These are phyloP conservation scores for Corymbia citriodora DNA, from an alignment of 441 rosid genomes.

Conservation along the genomic window DNA sequence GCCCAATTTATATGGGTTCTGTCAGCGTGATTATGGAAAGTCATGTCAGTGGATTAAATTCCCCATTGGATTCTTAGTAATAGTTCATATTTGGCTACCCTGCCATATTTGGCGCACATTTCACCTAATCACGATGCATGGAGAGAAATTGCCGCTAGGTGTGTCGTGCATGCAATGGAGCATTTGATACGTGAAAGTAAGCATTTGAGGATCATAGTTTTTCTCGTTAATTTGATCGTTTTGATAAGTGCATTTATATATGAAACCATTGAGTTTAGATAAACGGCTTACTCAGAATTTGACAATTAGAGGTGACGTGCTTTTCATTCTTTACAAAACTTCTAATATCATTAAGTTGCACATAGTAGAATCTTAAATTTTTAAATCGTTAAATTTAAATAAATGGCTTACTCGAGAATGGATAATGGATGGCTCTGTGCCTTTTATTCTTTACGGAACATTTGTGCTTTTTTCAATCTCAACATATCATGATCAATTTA, in stretches of 20 bases:
- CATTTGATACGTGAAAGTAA: neutral
- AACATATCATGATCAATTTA: neutral
- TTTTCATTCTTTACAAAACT: neutral
- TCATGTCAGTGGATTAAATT: neutral
- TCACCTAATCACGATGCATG: neutral
- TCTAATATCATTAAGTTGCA: neutral
- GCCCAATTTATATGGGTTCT: neutral
- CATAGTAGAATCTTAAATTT: neutral
- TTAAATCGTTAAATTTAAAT: neutral
- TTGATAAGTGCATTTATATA: neutral
- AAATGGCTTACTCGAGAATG: neutral
- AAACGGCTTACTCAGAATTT: neutral
- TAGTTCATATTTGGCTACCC: neutral
- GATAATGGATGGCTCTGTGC: neutral
- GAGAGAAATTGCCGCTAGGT: neutral
- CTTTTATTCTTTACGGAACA: neutral
- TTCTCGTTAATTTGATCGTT: neutral
- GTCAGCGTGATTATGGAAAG: neutral
- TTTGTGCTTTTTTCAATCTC: neutral
- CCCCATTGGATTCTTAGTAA: neutral
- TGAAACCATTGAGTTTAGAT: neutral
- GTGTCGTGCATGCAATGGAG: neutral
- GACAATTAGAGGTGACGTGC: neutral
- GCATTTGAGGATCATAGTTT: neutral
- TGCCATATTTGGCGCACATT: neutral